A percentile compares a stretch with the other conserved stretches of the same genome.
Evolutionary conservation across 2,329 filamentous ascomycete species (phyloP).

Genomic region (Didymella glomerata): DNA sequence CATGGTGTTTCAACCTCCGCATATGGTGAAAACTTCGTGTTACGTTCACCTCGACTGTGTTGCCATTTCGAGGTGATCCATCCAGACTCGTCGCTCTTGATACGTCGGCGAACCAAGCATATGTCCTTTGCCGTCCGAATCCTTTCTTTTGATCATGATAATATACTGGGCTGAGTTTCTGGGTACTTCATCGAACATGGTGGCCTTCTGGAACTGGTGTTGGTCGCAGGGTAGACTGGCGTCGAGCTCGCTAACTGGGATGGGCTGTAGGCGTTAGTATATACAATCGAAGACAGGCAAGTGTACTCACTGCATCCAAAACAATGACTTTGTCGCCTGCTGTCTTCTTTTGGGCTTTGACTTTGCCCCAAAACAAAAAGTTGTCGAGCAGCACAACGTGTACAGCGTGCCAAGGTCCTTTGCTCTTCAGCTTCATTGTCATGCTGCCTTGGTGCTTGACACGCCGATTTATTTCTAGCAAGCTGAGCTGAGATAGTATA

Average conservation of each 20-base stretch:
- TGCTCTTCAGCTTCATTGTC: conserved; percentile 42
- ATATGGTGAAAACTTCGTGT: neutral
- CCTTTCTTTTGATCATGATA: conserved; percentile 31
- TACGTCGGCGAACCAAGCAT: conserved; percentile 29
- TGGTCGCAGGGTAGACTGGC: conserved; percentile 23
- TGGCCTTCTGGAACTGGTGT: conserved; percentile 34
- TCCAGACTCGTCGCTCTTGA: conserved; percentile 33
- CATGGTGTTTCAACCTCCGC: neutral
- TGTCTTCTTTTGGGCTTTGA: conserved; percentile 33
- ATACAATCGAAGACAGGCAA: neutral
- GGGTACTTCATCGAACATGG: conserved; percentile 41
- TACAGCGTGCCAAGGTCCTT: conserved; percentile 42
- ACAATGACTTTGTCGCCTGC: conserved; percentile 24
- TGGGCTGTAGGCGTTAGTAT: conserved; percentile 27
- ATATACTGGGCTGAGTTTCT: conserved; percentile 35
- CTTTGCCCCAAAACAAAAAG: conserved; percentile 42
- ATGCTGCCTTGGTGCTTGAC: conserved; percentile 37
- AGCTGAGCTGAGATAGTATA: conserved; percentile 28
- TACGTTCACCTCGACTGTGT: neutral
- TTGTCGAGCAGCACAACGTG: conserved; percentile 44
- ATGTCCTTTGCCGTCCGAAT: conserved; percentile 24
- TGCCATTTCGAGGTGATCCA: conserved; percentile 20
- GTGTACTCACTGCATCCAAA: conserved; percentile 30
- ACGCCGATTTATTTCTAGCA: conserved; percentile 28
- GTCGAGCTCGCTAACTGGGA: conserved; percentile 27